Conservation (phyloP, 2,329 filamentous ascomycete genomes). For the Xylaria sp. region DNA sequence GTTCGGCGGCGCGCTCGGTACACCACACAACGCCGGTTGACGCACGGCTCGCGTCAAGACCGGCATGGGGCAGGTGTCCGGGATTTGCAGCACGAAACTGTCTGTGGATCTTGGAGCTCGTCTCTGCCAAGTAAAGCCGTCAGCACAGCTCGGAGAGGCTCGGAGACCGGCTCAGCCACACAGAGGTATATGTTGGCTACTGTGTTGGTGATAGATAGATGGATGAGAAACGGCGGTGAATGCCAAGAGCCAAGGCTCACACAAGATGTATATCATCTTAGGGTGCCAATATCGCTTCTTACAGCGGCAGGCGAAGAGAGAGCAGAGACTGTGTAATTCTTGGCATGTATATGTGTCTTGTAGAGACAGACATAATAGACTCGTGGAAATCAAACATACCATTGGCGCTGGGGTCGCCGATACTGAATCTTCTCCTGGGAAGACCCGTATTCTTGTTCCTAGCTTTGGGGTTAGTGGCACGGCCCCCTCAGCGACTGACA, state of each 20-base stretch:
- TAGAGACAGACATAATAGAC: conserved; percentile 26
- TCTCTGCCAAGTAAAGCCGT: conserved; percentile 66
- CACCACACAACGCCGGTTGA: conserved; percentile 97
- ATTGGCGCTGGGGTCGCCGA: conserved; percentile 65
- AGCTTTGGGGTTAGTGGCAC: conserved; percentile 27
- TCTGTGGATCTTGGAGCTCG: conserved; percentile 83
- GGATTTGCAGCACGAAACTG: conserved; percentile 92
- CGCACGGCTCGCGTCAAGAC: conserved; percentile 86
- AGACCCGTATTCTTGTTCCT: conserved; percentile 71
- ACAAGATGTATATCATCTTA: conserved; percentile 38
- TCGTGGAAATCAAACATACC: conserved; percentile 55
- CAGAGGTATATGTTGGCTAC: conserved; percentile 14
- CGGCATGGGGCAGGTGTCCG: conserved; percentile 89
- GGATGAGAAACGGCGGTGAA: conserved; percentile 28
- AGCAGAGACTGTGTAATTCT: conserved; percentile 33
- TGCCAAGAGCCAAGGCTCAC: conserved; percentile 48
- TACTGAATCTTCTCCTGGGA: conserved; percentile 70
- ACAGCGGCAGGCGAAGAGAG: conserved; percentile 18
- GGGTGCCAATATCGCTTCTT: conserved; percentile 19
- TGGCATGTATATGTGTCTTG: conserved; percentile 42
- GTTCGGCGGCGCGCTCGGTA: conserved; percentile 86
- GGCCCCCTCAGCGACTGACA: not conserved
- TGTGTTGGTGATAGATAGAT: not conserved
- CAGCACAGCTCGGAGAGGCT: conserved; percentile 32
- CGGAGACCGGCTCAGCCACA: conserved; percentile 26